Percentiles rank a stretch among this genome's conserved stretches.
Conservation (phyloP, 768 basidiomycete genomes). For the Psilocybe azurescens region DNA sequence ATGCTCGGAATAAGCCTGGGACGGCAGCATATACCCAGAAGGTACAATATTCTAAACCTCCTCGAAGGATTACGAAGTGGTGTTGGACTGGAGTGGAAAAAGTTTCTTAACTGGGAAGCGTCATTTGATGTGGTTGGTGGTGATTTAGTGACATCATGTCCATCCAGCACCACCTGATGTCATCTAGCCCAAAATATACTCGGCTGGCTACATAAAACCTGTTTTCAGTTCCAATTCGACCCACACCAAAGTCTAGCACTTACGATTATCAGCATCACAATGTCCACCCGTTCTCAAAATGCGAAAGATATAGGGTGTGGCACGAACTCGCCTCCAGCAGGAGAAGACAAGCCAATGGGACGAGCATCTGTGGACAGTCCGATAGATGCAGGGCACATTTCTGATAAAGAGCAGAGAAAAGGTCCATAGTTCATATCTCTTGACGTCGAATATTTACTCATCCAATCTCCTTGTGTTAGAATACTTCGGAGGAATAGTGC, state of each 20-base stretch:
- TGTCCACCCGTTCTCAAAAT: conserved; percentile 3
- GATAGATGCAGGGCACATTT: conserved; percentile 34
- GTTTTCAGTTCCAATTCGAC: not conserved
- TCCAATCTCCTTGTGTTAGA: not conserved
- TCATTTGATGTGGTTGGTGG: no score
- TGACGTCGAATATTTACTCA: not conserved
- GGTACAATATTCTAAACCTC: no score
- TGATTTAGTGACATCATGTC: not conserved
- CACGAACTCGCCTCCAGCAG: conserved; percentile 61
- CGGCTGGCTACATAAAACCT: conserved; percentile 8
- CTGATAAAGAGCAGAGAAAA: conserved; percentile 50
- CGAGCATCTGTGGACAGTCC: conserved; percentile 43
- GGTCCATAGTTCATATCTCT: conserved; percentile 23
- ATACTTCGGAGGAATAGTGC: conserved; percentile 8
- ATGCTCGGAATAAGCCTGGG: no score
- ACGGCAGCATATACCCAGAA: no score
- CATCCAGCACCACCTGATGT: conserved; percentile 4
- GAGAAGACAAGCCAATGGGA: conserved; percentile 52
- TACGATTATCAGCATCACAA: not conserved
- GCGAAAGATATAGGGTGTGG: conserved; percentile 32
- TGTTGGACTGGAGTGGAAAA: not conserved
- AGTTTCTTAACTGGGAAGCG: not conserved
- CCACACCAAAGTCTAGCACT: not conserved
- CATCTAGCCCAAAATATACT: conserved; percentile 1
- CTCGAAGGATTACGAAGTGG: not conserved